Evolutionary conservation across 805 yeast species (phyloP).

Genomic region (Starmerella tilneyi): DNA sequence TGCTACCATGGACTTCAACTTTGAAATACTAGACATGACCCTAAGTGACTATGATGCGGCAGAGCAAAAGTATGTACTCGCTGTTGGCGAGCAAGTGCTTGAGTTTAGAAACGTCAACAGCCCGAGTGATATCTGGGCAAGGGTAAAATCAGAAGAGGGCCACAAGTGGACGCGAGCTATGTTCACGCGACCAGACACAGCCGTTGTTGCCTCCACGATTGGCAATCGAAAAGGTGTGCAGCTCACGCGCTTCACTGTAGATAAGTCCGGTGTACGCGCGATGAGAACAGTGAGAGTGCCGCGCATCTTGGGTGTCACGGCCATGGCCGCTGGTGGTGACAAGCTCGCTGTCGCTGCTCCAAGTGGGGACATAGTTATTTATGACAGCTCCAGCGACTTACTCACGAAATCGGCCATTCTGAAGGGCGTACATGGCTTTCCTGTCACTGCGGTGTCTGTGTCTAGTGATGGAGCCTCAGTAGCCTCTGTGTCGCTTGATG

Average conservation of each 20-base stretch:
- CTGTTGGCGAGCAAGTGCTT: constrained; percentile 9
- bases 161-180: constrained; percentile 18
- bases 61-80: constrained; percentile 12
- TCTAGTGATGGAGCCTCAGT: constrained; percentile 14
- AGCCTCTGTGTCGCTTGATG: constrained; percentile 24
- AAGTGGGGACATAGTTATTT: constrained; percentile 22
- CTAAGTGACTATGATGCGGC: constrained; percentile 13
- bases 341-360: constrained; percentile 22
- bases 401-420: constrained; percentile 9
- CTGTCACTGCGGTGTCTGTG: constrained; percentile 23
- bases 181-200: constrained; percentile 10
- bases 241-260: constrained; percentile 12
- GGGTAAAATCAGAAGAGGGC: constrained; percentile 4
- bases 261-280: constrained; percentile 6
- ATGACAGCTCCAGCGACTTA: background rate
- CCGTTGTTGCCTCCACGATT: constrained; percentile 17
- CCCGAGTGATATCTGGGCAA: background rate
- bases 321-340: constrained; percentile 18
- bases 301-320: constrained; percentile 18
- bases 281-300: constrained; percentile 8
- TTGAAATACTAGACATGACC: constrained; percentile 10
- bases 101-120: constrained; percentile 13
- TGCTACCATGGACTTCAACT: constrained; percentile 3
- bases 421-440: constrained; percentile 18
- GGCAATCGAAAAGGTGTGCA: constrained; percentile 12